phyloP scores from a whole-genome alignment of 108 stramenopile genomes.

The Nitzschia putrida region DNA sequence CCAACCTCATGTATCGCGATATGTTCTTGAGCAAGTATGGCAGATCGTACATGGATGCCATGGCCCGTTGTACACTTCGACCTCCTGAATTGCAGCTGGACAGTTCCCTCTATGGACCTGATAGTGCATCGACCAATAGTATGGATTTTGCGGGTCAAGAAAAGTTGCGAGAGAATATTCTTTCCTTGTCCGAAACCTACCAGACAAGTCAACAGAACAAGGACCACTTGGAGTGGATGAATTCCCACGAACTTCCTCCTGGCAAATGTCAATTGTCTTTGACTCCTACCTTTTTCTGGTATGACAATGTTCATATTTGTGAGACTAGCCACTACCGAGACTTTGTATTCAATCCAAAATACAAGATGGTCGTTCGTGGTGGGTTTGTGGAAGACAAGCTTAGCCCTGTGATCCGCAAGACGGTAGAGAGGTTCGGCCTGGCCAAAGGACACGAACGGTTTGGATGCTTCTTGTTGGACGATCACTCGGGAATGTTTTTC shows the following conservation, averaged over 20 bases:
- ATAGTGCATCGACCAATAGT: conserved; percentile 45
- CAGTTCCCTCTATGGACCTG: conserved; percentile 54
- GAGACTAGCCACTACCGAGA: conserved; percentile 80
- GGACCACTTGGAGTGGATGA: conserved; percentile 53
- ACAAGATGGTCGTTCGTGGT: conserved; percentile 77
- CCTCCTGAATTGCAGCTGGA: conserved; percentile 63
- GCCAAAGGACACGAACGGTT: conserved; percentile 66
- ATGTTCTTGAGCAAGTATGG: conserved; percentile 76
- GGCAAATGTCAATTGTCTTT: conserved; percentile 63
- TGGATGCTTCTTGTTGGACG: conserved; percentile 84
- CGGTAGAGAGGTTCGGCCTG: conserved; percentile 70
- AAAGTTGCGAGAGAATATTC: conserved; percentile 45
- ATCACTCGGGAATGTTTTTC: conserved; percentile 80
- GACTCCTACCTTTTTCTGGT: conserved; percentile 87
- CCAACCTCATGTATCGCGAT: conserved; percentile 74
- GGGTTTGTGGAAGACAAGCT: conserved; percentile 89
- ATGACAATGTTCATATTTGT: conserved; percentile 84
- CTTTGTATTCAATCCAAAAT: conserved; percentile 73
- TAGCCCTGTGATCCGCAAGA: conserved; percentile 61
- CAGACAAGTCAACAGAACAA: conserved; percentile 45
- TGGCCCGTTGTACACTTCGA: conserved; percentile 50
- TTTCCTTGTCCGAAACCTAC: conserved; percentile 52
- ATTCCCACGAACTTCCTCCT: conserved; percentile 29
- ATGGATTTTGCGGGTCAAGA: conserved; percentile 38
- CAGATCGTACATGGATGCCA: conserved; percentile 49